Conservation (phyloP, 2,329 filamentous ascomycete species). For the Calonectria hongkongensis region DNA sequence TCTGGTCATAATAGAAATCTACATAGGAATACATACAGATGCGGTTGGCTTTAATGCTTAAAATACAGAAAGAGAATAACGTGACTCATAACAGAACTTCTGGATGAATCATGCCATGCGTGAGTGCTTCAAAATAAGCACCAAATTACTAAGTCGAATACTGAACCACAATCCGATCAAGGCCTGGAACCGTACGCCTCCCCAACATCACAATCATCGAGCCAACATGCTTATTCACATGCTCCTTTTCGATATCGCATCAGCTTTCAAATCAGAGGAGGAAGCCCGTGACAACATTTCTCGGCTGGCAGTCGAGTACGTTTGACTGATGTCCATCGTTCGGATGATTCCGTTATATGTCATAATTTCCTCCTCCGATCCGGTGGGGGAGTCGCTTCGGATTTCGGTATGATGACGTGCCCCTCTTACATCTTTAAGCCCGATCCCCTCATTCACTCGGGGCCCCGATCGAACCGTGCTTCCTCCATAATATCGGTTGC, state of each 20-base stretch:
- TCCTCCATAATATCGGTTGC: constrained; percentile 35
- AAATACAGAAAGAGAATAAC: background rate
- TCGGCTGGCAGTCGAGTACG: constrained; percentile 35
- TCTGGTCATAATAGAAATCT: constrained; percentile 11
- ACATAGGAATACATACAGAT: background rate
- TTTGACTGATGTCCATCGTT: constrained; percentile 40
- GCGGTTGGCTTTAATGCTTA: background rate
- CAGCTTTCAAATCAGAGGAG: background rate
- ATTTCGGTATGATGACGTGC: constrained; percentile 54
- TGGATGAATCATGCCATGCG: background rate
- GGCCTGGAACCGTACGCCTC: background rate
- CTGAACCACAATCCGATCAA: background rate
- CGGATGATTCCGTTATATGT: constrained; percentile 60
- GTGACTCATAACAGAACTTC: background rate
- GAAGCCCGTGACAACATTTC: constrained; percentile 1
- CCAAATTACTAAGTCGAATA: background rate
- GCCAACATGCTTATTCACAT: background rate
- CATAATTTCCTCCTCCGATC: constrained; percentile 62
- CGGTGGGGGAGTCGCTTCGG: constrained; percentile 57
- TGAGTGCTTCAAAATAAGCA: background rate
- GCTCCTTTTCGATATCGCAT: constrained; percentile 3
- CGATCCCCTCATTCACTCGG: constrained; percentile 36
- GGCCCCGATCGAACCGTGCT: constrained; percentile 37
- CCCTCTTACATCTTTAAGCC: constrained; percentile 53
- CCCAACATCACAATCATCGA: background rate